Evolutionary conservation across 495 filamentous ascomycete genomes (phyloP), one percentile per base, ranked within the genome.

Genomic region (Lepraria neglecta): DNA sequence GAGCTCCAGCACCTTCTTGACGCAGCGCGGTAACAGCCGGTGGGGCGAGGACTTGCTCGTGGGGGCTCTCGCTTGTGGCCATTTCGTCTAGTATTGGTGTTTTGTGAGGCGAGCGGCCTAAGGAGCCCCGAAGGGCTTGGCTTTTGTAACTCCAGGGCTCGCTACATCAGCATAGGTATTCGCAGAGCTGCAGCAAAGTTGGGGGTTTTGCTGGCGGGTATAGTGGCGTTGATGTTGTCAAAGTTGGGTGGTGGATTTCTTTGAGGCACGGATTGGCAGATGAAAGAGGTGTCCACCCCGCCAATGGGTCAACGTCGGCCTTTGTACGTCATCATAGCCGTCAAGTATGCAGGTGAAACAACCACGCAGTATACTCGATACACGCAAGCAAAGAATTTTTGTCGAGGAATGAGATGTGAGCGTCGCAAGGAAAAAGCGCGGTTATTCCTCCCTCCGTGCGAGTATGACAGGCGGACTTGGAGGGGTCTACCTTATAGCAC

Each of bases 1-100:
- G 70, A 63, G 73, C 67, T 11, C 65, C 73, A 56, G 74, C 76
- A 51, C 77, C 78, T 70, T 83, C 78, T 68, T 79, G 76, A 65
- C 77, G 75, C 58, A 85, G 66, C 64, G 82, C 80, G 56, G 74
- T 74, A 15, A 85, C 78, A 51, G 75, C 75, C 38, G 79, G 79
- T 52, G 78, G 77, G 55, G 75, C 73, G 58, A 82, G 78, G 60
- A 72, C 75, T 64, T 77, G 73, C 43, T 69, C 68, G 63, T 68
- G 75, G 56, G 72, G 62, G 55, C 65, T 67, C 70, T 67, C 76
- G 75, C 38, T 54, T 14, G 47, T 27, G 24, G 64, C 31, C 64
- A 63, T 65, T 21, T 42, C 47, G 42, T 55, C 38, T 17, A 42
- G 43, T 38, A 43, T 6, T 35, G 19, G n/a, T 21, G 31, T 31